Conservation (phyloP, 441 rosid species). For the Pelargonium fulgidum region DNA sequence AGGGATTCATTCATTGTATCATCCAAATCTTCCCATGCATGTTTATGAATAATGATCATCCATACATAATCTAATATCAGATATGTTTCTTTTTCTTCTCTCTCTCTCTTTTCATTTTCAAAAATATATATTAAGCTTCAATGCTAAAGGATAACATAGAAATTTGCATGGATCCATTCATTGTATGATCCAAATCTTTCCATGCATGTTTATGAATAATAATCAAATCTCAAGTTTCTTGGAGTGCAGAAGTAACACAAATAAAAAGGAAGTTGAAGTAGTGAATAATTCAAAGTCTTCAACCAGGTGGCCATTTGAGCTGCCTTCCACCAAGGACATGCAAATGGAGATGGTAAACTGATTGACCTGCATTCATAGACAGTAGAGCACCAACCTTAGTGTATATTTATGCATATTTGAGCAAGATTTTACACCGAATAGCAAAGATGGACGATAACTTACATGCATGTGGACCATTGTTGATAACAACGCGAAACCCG, state of each 20-base stretch:
- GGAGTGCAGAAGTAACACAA: not conserved
- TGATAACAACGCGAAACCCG: constrained; percentile 82
- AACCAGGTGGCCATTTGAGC: constrained; percentile 94
- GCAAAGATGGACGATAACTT: constrained; percentile 27
- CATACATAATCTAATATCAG: not conserved
- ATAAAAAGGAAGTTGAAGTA: not conserved
- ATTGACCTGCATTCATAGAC: constrained; percentile 55
- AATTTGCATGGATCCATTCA: not conserved
- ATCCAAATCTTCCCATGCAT: not conserved
- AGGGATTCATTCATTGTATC: not conserved
- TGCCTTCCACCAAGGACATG: constrained; percentile 84
- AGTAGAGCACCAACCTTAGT: constrained; percentile 7
- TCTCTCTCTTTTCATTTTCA: no score
- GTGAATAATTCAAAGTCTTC: constrained; percentile 15
- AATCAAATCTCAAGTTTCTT: not conserved
- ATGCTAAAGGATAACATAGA: not conserved
- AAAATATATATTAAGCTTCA: no score
- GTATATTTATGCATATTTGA: not conserved
- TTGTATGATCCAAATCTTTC: no score
- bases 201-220: not conserved
- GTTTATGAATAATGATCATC: not conserved
- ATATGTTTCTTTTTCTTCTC: not conserved
- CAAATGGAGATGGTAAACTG: constrained; percentile 85
- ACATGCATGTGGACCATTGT: constrained; percentile 73
- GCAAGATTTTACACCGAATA: not conserved